Evolutionary conservation across 208 protist species (phyloP), one percentile per base, ranked within the genome.

Genomic region (Jaenimonas drosophilae): DNA sequence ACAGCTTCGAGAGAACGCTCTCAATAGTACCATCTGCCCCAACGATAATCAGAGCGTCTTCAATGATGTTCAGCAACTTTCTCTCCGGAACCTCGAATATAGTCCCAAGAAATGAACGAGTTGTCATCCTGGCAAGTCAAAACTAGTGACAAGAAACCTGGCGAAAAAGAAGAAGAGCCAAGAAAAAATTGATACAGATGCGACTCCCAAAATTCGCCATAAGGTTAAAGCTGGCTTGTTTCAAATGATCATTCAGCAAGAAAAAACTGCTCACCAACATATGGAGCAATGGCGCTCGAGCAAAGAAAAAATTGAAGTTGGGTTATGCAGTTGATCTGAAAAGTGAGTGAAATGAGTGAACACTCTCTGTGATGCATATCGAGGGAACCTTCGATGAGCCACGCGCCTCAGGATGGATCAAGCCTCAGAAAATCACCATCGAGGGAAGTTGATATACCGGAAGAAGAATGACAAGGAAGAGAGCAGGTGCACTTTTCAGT

Each of bases 11-110:
- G n/a, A 84, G 49, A 36, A 84, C 54, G 28, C 57, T 47, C 11
- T 61, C 33, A 62, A 84, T 84, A 1, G 49, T 44, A 30, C 79
- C 75, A 9, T 65, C 46, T 26, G 43, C 37, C 7, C 49, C 42
- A 52, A 81, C 75, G 4, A 74, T 49, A 6, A 84, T 47, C 5
- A 77, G 36, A 14, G 63, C 74, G 58, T 80, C 53, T 11, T 47
- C 14, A 36, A 84, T 54, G n/a, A 71, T 54, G 26, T 63, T 49
- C 2, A 81, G 59, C 29, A 33, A 57, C 47, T 64, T 30, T 0
- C 65, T 60, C 29, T 63, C 60, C 1, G 66, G 72, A 12, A 69
- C 60, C 45, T 85, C 69, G 31, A 87, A 84, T 14, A 76, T 49
- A 9, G 64, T 87, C 27, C 67, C 74, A 25, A 37, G 56, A 49